Base-by-base conservation (phyloP, 257 asterid genomes). In the Mitragyna speciosa region DNA sequence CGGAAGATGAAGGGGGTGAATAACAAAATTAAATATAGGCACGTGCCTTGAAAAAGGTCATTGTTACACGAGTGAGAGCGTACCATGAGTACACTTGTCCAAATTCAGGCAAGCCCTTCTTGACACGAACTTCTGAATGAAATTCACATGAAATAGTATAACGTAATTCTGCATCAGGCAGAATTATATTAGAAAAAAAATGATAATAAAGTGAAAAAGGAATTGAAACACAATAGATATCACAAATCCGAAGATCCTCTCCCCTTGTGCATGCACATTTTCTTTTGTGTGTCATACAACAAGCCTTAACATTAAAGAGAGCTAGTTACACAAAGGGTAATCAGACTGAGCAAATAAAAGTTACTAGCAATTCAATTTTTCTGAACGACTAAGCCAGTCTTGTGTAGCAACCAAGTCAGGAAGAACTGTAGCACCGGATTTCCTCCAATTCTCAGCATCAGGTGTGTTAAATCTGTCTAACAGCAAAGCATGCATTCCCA, bases 401-500 rank as follows among this genome's bases (percentile, higher is more conserved):
- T 86, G 89, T 19, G 86, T 82, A 19, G 98, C 91, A 70, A 63
- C 90, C 91, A 96, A 86, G 81, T 94, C 83, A 7, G 99, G 98
- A 26, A 94, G 89, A 69, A 94, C 98, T 19, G 79, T 73, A 5
- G 97, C 98, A 82, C 98, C 97, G 80, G 95, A 87, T 86, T 90
- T 88, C 87, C 84, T 89, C 99, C 99, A 94, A 73, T 73, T 33
- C 78, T 86, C 89, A 11, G 97, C 97, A 76, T 96, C 97, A 1
- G 94, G 91, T 7, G 85, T 91, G 65, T 85, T 86, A 76, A 96
- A 96, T 63, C 99, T 85, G 85, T 96, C 99, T 12, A 94, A 73
- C 87, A 96, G 80, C 26, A 96, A 73, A 0, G 92, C 97, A 16
- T 94, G 95, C 97, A 94, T 96, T 65, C 99, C 98, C 56, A 89